Percentiles rank a stretch among this genome's conserved stretches.
Conservation (phyloP, 169 alveolate species). For the Plasmodium cynomolgi region DNA sequence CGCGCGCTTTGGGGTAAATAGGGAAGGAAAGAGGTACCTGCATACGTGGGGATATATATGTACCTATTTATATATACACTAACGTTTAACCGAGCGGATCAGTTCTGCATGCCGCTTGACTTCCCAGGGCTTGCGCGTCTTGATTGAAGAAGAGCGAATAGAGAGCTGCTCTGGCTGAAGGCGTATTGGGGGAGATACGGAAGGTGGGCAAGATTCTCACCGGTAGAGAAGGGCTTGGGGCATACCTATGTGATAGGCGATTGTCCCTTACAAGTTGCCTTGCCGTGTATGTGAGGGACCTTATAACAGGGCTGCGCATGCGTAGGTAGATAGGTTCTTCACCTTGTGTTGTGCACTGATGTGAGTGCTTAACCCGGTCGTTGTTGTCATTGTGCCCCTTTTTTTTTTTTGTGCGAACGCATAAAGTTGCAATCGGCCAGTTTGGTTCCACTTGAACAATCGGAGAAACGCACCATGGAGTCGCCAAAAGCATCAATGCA, state of each 20-base stretch:
- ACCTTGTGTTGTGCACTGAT: not conserved
- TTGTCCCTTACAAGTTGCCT: not conserved
- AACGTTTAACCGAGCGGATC: not conserved
- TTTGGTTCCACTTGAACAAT: not conserved
- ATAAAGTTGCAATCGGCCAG: not conserved
- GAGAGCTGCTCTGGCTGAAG: not conserved
- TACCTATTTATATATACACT: not conserved
- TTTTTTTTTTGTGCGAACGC: not conserved
- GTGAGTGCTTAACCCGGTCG: not conserved
- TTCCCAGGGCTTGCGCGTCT: not conserved
- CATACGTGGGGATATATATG: not conserved
- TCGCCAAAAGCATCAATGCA: conserved; percentile 76
- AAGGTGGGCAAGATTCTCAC: not conserved
- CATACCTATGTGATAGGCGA: not conserved
- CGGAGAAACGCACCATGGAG: not conserved
- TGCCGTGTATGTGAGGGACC: not conserved
- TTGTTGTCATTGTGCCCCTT: not conserved
- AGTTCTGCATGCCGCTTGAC: not conserved
- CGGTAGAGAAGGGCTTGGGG: not conserved
- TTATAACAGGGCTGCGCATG: not conserved
- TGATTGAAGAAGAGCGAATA: not conserved
- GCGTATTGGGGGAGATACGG: not conserved
- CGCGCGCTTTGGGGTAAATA: not conserved
- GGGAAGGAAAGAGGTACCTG: not conserved
- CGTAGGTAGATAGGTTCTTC: not conserved